Evolutionary conservation across 83 land plant genomes (phyloP), one percentile per base, ranked within the genome.

Genomic region (Thuja plicata): DNA sequence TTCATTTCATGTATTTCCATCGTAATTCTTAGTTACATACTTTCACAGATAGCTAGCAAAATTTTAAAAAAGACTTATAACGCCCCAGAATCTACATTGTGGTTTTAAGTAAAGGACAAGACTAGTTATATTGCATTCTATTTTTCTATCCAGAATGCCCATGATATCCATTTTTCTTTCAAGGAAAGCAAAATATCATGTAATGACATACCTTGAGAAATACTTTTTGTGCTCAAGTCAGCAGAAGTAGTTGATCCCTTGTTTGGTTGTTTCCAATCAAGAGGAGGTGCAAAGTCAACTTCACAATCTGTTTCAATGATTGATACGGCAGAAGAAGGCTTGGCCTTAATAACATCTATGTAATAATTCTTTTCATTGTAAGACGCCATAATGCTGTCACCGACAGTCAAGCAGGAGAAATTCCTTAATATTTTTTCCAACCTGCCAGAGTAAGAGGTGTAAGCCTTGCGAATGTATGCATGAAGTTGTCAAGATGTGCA

Each of bases 241-340:
- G 76, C 71, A 52, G 38, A 48, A 62, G 88, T 82, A 5, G 86
- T 66, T 4, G 38, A 87, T 80, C 90, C 94, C 8, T 8, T 41
- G 8, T 16, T 27, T 8, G 94, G 90, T 62, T 93, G 93, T 77
- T 93, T 93, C 86, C 91, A 93, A 80, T 93, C 94, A 52, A 93
- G 89, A 35, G 94, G 94, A 24, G 93, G 89, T 52, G 91, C 94
- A 89, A 93, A 91, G 78, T 93, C 94, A 30, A 93, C 93, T 66
- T 93, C 94, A 90, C 94, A 93, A 43, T 93, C 94, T 38, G 93
- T 93, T 40, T 93, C 94, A 87, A 93, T 93, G 34, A 93, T 93
- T 38, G 94, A 91, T 74, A 93, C 90, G 43, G 94, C 94, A 32
- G 86, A 46, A 13, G 94, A 86, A 54, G 93, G 94, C 88, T 93